Conservation (phyloP, 2,329 filamentous ascomycete genomes). For the Pseudogymnoascus sp. region DNA sequence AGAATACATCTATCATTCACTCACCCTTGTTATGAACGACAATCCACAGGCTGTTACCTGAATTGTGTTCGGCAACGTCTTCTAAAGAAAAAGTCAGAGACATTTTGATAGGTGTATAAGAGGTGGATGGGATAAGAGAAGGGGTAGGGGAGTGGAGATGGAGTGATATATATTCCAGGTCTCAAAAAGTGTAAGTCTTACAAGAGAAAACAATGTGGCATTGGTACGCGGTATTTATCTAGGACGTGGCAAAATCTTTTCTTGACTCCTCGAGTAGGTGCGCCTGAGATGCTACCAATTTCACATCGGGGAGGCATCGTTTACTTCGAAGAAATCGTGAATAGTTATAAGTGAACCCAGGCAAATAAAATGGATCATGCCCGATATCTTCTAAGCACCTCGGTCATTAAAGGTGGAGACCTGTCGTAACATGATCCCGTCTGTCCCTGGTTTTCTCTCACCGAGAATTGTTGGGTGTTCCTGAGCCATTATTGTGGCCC, state of each 20-base stretch:
- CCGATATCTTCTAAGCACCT: neutral
- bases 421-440: neutral
- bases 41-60: slow-evolving; percentile 42
- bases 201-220: neutral
- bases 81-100: slow-evolving; percentile 22
- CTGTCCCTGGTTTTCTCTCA: neutral
- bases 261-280: neutral
- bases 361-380: neutral
- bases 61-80: slow-evolving; percentile 42
- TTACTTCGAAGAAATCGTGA: slow-evolving; percentile 3
- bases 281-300: neutral
- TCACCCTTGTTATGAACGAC: slow-evolving; percentile 46
- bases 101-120: slow-evolving; percentile 1
- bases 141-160: neutral
- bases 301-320: neutral
- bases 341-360: neutral
- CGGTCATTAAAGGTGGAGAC: slow-evolving; percentile 4
- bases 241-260: slow-evolving; percentile 2
- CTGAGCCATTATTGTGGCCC: neutral
- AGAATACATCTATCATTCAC: neutral
- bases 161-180: neutral
- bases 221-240: neutral
- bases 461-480: neutral
- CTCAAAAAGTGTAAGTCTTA: neutral
- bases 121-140: neutral